Percentiles rank a stretch among this genome's conserved stretches.
These are phyloP conservation scores for Solanum sejunctum DNA, from an alignment of 257 asterid species.

Conservation along the genomic window DNA sequence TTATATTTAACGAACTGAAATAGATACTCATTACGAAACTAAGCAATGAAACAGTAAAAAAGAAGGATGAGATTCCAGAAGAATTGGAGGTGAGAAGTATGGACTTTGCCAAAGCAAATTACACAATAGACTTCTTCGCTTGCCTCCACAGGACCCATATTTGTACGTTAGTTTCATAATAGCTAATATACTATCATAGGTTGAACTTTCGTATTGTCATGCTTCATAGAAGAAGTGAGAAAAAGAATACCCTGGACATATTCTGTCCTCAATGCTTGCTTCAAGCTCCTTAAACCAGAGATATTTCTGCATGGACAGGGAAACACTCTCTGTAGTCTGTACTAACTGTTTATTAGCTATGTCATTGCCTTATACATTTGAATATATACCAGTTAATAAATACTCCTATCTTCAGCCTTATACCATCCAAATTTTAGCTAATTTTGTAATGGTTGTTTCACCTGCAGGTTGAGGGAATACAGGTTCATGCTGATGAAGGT, in stretches of 20 bases:
- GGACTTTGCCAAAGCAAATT: too few species aligned
- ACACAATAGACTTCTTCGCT: too few species aligned
- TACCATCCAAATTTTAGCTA: neutral
- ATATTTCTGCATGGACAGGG: neutral
- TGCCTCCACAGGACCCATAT: neutral
- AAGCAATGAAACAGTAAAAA: too few species aligned
- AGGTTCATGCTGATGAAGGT: constrained; percentile 22
- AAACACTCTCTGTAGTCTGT: neutral
- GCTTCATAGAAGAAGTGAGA: neutral
- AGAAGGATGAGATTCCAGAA: too few species aligned
- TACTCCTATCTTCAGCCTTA: neutral
- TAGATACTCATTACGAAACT: too few species aligned
- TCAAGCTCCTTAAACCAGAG: neutral
- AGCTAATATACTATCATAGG: neutral
- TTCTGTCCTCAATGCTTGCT: neutral
- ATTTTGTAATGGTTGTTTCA: neutral
- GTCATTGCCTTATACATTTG: neutral
- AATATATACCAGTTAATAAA: neutral
- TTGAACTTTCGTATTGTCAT: neutral
- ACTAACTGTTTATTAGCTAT: neutral
- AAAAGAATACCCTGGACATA: neutral
- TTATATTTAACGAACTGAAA: too few species aligned
- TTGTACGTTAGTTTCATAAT: neutral
- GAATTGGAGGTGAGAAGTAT: too few species aligned
- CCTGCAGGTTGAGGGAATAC: constrained; percentile 18